Base-by-base conservation (phyloP, 2,329 filamentous ascomycete genomes). In the Fusarium keratoplasticum region DNA sequence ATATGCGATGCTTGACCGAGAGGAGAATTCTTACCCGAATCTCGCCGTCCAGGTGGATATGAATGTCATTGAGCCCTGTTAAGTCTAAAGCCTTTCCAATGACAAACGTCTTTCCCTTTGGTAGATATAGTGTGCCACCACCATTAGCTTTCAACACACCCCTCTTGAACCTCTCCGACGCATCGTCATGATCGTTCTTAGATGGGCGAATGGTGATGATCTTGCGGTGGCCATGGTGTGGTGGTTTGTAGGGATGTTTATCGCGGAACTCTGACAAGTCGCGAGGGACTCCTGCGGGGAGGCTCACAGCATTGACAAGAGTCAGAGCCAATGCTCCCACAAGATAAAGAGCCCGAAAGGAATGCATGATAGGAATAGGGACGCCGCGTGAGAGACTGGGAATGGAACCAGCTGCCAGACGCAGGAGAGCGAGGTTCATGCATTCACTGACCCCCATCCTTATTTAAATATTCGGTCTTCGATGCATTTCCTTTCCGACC, bases 31-130 rank as follows among this genome's bases (percentile, higher is more conserved):
- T 61, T 44, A 68, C 72, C n/a, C 50, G 44, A 58, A 90, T 84
- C 76, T 89, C 87, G 33, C 90, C 90, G 66, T 91, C 89, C 42
- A 91, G 83, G 62, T 86, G 87, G 29, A 91, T 83, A 22, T 91
- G 88, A 2, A 91, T 83, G 63, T 91, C 84, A 60, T 90, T 82
- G 64, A 91, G 80, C 69, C 90, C 90, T 9, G 85, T 90, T 69
- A 91, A 78, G 71, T 91, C 88, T 14, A 91, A 81, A 66, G 87
- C 89, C 80, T 87, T 89, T 64, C 88, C 89, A 72, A 91, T 89
- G 22, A 91, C 81, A 76, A 87, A 91, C 1, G 84, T 88, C 77
- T 89, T 81, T 5, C 85, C 86, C 75, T 87, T 86, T 35, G 88
- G 82, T 2, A 91, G 80, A 44, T 89, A 83, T 5, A 92, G 80